These are phyloP conservation scores for Melastoma candidum DNA, from an alignment of 441 rosid genomes.

Conservation along the genomic window DNA sequence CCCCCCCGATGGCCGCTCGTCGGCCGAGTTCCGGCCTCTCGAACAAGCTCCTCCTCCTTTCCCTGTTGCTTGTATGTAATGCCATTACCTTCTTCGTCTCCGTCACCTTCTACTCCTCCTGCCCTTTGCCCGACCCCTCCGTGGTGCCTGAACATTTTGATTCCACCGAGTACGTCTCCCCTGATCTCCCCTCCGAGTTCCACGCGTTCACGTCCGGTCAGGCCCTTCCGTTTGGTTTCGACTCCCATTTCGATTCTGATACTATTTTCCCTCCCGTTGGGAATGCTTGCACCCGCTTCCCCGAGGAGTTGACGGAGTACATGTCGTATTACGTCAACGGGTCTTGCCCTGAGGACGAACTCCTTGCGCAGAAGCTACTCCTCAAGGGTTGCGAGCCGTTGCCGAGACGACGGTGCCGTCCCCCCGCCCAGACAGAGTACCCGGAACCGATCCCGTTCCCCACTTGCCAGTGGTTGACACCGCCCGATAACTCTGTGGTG, in stretches of 20 bases:
- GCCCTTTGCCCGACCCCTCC: no score
- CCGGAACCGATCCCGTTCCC: slow-evolving; percentile 40
- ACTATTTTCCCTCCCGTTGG: slow-evolving; percentile 35
- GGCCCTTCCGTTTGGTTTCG: slow-evolving; percentile 34
- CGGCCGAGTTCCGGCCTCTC: no score
- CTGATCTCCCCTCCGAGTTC: slow-evolving; percentile 33
- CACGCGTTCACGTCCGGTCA: slow-evolving; percentile 33
- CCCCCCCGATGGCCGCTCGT: no score
- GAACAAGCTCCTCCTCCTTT: no score
- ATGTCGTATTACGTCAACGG: slow-evolving; percentile 41
- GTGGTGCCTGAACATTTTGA: no score
- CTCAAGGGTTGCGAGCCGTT: slow-evolving; percentile 60
- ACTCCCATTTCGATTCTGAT: slow-evolving; percentile 35
- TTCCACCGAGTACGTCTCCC: no score
- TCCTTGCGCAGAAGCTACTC: slow-evolving; percentile 45
- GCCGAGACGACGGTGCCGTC: slow-evolving; percentile 42
- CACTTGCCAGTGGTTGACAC: slow-evolving; percentile 33
- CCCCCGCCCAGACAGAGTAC: slow-evolving; percentile 18
- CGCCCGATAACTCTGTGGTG: slow-evolving; percentile 31
- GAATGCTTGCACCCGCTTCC: slow-evolving; percentile 30
- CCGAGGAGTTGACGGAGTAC: slow-evolving; percentile 27
- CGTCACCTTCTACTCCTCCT: no score
- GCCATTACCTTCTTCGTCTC: no score
- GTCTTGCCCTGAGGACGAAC: slow-evolving; percentile 47
- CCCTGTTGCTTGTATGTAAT: no score